phyloP scores from a whole-genome alignment of 2,329 filamentous ascomycete species.

The Dothideomycetes sp. region DNA sequence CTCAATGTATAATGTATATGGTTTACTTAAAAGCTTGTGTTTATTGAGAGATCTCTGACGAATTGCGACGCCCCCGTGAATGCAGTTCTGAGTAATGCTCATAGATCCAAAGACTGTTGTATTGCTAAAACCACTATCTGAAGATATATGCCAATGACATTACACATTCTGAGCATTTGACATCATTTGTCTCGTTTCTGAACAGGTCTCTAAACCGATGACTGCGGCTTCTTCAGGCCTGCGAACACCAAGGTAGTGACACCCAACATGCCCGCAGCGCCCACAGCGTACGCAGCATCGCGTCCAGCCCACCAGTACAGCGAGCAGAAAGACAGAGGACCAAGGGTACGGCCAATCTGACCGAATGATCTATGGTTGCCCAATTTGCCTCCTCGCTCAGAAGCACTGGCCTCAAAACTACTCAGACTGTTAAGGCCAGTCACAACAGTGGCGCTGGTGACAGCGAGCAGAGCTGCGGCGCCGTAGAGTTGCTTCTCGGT shows the following conservation, averaged over 20 bases:
- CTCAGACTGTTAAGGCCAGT: constrained; percentile 86
- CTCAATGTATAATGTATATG: no score
- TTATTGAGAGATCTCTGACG: no score
- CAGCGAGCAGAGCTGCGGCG: constrained; percentile 73
- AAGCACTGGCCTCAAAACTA: constrained; percentile 74
- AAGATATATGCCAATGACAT: no score
- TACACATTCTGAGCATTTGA: no score
- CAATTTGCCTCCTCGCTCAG: constrained; percentile 76
- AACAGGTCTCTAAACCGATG: no score
- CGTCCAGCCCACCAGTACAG: constrained; percentile 98
- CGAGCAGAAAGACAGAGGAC: constrained; percentile 83
- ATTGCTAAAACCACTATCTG: no score
- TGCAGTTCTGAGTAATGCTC: no score
- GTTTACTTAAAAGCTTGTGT: no score
- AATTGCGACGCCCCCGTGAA: no score
- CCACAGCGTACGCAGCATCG: constrained; percentile 72
- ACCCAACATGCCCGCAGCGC: constrained; percentile 67
- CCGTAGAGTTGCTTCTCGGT: constrained; percentile 64
- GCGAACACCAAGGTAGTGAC: constrained; percentile 65
- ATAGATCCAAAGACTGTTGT: no score
- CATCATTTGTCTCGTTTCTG: no score
- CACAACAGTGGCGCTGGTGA: constrained; percentile 90
- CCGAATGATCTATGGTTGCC: constrained; percentile 73
- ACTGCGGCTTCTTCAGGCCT: constrained; percentile 63
- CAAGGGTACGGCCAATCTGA: constrained; percentile 77